Base-by-base conservation (phyloP, 306 rosid species). In the Dryas alaskensis region DNA sequence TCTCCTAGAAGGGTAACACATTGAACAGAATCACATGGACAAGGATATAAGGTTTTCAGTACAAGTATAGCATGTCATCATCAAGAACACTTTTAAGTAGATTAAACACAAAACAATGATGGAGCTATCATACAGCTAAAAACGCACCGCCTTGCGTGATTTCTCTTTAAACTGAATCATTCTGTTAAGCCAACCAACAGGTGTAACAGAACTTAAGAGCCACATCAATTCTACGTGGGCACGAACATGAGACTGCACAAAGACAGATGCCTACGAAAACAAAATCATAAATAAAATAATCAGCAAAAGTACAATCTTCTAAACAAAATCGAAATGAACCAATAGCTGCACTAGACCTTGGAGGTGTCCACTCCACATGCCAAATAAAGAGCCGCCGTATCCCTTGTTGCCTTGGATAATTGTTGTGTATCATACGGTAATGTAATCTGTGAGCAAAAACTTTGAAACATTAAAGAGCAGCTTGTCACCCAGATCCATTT, bases 121-220 rank as follows among this genome's bases (percentile, higher is more conserved):
- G 42, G 59, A 72, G 80, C 75, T 80, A 50, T 82, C 88, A 75
- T 84, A 84, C 85, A 84, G 85, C 79, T 69, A 81, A 55, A 64
- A 78, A 86, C 97, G 81, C 90, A 93, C 98, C 97, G 92, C 90
- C 95, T 91, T 94, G 80, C 87, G 88, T 57, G 98, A 94, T 86
- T 94, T 94, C 87, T 94, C 98, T 84, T 91, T 94, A 81, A 94
- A 94, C 86, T 94, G 98, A 70, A 94, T 94, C 97, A 94, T 94
- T 83, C 80, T 87, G 80, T 91, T 85, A 58, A 94, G 87, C 98
- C 98, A 88, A 69, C 98, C 95, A 73, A 94, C 89, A 65, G 98
- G 98, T 17, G 97, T 82, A 25, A 87, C 84, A 74, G 96, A 88
- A 80, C 97, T 91, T 63, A 94, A 84, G 45, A 94, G 75, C 98